A percentile compares a stretch with the other conserved stretches of the same genome.
Evolutionary conservation across 78 protist species (phyloP).

Genomic region (Monocercomonoides exilis): DNA sequence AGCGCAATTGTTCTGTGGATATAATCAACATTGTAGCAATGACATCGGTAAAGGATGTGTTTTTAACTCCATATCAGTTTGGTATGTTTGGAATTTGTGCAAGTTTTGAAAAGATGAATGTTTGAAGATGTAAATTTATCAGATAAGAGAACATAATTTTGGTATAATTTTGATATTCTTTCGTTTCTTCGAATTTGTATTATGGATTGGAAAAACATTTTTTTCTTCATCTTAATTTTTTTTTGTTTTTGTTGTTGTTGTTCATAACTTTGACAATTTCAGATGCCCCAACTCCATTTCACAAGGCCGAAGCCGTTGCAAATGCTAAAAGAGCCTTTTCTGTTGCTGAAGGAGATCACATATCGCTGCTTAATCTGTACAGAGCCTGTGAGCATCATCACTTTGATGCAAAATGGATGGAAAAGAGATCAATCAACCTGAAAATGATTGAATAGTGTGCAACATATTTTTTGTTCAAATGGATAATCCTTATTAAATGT

Average conservation of each 20-base stretch:
- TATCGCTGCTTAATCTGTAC: conserved; percentile 21
- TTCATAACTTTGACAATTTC: too few relatives aligned
- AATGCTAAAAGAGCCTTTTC: neutral
- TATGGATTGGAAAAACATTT: neutral
- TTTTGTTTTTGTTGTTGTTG: too few relatives aligned
- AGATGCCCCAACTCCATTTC: neutral
- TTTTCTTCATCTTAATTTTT: neutral
- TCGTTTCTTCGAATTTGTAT: too few relatives aligned
- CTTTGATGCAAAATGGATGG: neutral
- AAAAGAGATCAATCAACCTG: neutral
- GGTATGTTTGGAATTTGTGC: too few relatives aligned
- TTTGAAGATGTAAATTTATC: too few relatives aligned
- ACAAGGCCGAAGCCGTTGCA: neutral
- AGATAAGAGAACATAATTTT: too few relatives aligned
- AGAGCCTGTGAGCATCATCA: neutral
- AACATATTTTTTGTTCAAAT: neutral
- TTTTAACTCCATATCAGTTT: neutral
- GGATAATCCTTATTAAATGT: too few relatives aligned
- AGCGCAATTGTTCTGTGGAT: neutral
- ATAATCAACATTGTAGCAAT: neutral
- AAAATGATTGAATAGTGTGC: neutral
- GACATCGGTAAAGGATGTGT: neutral
- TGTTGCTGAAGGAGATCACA: conserved; percentile 24
- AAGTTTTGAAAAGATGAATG: too few relatives aligned
- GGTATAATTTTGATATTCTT: too few relatives aligned